Evolutionary conservation across 352 stramenopile genomes (phyloP), one percentile per base, ranked within the genome.

Genomic region (Salisapilia sapeloensis): DNA sequence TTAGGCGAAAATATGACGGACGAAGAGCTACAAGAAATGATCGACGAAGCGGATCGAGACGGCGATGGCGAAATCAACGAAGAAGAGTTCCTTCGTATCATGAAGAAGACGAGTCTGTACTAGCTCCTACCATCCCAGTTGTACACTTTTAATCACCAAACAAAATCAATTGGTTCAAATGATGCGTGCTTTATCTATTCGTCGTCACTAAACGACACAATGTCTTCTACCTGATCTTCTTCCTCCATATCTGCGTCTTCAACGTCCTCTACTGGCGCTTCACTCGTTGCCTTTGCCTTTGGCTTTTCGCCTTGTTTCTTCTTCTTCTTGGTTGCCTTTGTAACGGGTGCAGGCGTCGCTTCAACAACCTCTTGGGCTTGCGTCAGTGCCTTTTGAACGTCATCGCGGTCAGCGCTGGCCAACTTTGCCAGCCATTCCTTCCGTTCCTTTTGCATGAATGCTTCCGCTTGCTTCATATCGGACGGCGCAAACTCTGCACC

Each of bases 11-110:
- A 90, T 42, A 96, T 97, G 85, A 95, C 78, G 33, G 92, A 98
- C 61, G 89, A 94, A 32, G 93, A 98, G 54, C 60, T 98, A 25
- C 71, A 96, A 43, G 93, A 98, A 50, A 98, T 98, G 93, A 98
- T 98, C 51, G 91, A 98, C 47, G 70, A 95, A 32, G 93, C 93
- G 15, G 92, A 97, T 47, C 75, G 70, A 6, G 91, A 97, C 54
- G 67, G 89, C 27, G 93, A 98, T 53, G 90, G 92, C 17, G 86
- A 97, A 60, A 97, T 98, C 59, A 95, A 85, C 53, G 62, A 91
- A 32, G 86, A 97, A 31, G 92, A 98, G 47, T 98, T 97, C 50
- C 82, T 95, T 42, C 60, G 65, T 33, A 97, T 98, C 56, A 97
- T 98, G 89, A 97, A 89, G 40, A 96, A 96, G 65, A 95, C 92